Conservation (phyloP, 495 filamentous ascomycete genomes). For the Amphirosellinia nigrospora region DNA sequence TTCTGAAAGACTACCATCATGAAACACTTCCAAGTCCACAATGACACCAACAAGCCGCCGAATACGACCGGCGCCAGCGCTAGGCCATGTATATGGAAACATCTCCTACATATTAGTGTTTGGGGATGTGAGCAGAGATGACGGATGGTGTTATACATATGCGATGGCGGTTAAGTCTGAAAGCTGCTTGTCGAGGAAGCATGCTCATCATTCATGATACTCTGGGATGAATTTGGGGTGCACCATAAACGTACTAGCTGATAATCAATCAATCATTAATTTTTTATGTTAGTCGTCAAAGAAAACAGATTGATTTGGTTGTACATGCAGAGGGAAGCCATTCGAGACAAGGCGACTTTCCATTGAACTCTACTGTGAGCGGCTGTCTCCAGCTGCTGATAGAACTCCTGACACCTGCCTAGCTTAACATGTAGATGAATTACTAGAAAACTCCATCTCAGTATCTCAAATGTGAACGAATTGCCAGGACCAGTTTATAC, state of each 20-base stretch:
- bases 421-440: too few relatives aligned
- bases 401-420: too few relatives aligned
- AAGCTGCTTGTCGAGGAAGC: neutral
- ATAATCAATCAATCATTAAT: neutral
- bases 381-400: neutral
- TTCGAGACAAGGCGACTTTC: neutral
- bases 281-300: neutral
- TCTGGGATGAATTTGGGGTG: neutral
- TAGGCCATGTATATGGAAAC: slow-evolving; percentile 57
- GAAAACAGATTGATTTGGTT: neutral
- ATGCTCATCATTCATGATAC: slow-evolving; percentile 3
- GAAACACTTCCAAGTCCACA: slow-evolving; percentile 81
- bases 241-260: neutral
- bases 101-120: slow-evolving; percentile 28
- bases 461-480: too few relatives aligned
- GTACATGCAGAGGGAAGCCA: neutral
- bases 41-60: slow-evolving; percentile 64
- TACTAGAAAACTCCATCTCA: too few relatives aligned
- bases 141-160: neutral
- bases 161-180: neutral
- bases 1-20: slow-evolving; percentile 85
- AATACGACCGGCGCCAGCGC: slow-evolving; percentile 72
- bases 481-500: too few relatives aligned
- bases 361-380: neutral
- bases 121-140: neutral